Conservation (phyloP, 2,329 filamentous ascomycete genomes). For the Pseudomassariella vexata region DNA sequence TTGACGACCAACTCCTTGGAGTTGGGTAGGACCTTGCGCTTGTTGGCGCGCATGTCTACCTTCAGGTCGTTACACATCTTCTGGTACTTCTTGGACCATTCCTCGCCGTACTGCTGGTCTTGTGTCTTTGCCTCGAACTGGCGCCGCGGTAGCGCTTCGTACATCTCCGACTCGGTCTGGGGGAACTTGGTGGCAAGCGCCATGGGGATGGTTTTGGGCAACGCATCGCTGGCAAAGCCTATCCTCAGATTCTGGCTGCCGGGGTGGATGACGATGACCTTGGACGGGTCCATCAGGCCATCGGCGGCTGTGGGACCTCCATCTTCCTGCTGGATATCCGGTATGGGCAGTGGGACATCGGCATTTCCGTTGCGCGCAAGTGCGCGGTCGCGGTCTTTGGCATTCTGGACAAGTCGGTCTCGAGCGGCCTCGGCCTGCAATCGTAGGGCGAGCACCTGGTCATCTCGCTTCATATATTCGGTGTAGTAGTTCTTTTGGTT, state of each 20-base stretch:
- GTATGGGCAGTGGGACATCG: conserved; percentile 55
- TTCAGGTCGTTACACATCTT: conserved; percentile 85
- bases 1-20: conserved; percentile 94
- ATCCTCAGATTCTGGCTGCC: conserved; percentile 94
- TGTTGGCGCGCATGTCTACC: conserved; percentile 84
- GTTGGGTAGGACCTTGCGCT: conserved; percentile 92
- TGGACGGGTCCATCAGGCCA: conserved; percentile 68
- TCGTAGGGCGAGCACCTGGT: conserved; percentile 85
- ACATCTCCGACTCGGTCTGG: conserved; percentile 77
- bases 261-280: conserved; percentile 90
- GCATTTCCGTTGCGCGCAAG: conserved; percentile 69
- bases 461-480: conserved; percentile 97
- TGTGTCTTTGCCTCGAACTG: conserved; percentile 56
- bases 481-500: conserved; percentile 99
- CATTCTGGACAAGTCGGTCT: conserved; percentile 76
- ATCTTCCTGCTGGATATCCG: conserved; percentile 55
- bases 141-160: conserved; percentile 69
- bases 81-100: conserved; percentile 69
- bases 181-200: conserved; percentile 75
- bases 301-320: conserved; percentile 49
- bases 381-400: conserved; percentile 81
- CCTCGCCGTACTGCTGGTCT: conserved; percentile 84
- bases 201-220: conserved; percentile 93
- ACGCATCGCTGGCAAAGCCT: conserved; percentile 88
- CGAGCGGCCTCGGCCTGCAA: conserved; percentile 82